These are phyloP conservation scores for Malus hybrid DNA, from an alignment of 331 rosid species.

Conservation along the genomic window DNA sequence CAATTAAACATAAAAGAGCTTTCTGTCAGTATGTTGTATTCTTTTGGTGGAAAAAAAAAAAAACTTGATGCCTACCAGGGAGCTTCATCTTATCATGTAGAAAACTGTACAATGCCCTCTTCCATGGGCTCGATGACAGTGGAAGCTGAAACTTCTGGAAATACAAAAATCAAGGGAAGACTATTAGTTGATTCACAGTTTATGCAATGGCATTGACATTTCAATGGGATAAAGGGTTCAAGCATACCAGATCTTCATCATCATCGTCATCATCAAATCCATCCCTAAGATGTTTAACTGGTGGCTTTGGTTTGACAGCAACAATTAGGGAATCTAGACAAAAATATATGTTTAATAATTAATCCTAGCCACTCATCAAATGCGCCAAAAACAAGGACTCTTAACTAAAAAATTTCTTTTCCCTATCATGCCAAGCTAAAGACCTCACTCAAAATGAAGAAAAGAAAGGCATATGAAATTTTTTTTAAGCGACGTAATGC, in stretches of 20 bases:
- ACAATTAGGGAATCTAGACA: slow-evolving; percentile 66
- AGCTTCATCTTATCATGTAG: slow-evolving; percentile 82
- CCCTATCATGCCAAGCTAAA: not conserved
- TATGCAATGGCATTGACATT: not conserved
- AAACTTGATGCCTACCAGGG: slow-evolving; percentile 50
- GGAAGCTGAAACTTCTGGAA: slow-evolving; percentile 88
- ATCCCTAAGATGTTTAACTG: slow-evolving; percentile 40
- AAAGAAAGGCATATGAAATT: not conserved
- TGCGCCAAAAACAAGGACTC: not conserved
- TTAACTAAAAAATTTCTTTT: not conserved
- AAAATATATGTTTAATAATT: slow-evolving; percentile 1
- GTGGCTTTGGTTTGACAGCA: slow-evolving; percentile 93
- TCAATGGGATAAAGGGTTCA: slow-evolving; percentile 8
- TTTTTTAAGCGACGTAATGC: not conserved
- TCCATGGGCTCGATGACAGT: slow-evolving; percentile 71
- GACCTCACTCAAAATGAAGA: not conserved
- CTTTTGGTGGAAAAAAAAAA: slow-evolving; percentile 8
- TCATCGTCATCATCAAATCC: slow-evolving; percentile 66
- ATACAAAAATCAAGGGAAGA: slow-evolving; percentile 19
- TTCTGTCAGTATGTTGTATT: slow-evolving; percentile 22
- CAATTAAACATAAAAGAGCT: slow-evolving; percentile 19
- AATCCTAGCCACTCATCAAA: not conserved
- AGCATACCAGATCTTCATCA: slow-evolving; percentile 81
- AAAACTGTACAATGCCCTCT: slow-evolving; percentile 63
- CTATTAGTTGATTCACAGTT: not conserved